A percentile compares a stretch with the other conserved stretches of the same genome.
Evolutionary conservation across 2,329 filamentous ascomycete genomes (phyloP).

Genomic region (Bipolaris oryzae): DNA sequence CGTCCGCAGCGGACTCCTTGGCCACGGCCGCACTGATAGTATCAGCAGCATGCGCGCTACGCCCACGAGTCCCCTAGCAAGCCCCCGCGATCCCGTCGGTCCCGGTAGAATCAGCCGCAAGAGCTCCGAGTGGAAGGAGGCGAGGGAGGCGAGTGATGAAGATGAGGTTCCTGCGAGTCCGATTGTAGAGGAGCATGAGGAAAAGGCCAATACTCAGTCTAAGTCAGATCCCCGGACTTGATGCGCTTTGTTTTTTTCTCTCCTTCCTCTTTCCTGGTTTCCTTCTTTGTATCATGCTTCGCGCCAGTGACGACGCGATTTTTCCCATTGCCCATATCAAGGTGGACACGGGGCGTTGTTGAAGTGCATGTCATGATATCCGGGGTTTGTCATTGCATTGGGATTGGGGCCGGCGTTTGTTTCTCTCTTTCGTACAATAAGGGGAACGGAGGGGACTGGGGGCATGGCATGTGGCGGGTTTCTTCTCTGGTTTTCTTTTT

Average conservation of each 20-base stretch:
- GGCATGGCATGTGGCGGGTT: slow-evolving; percentile 1
- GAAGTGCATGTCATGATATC: slow-evolving; percentile 9
- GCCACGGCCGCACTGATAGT: slow-evolving; percentile 82
- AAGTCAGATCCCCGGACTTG: slow-evolving; percentile 1
- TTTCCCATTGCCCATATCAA: no score
- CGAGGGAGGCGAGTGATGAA: slow-evolving; percentile 24
- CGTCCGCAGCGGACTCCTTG: slow-evolving; percentile 75
- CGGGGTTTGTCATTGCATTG: background rate
- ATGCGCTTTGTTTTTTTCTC: background rate
- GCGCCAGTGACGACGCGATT: background rate
- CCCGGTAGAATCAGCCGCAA: slow-evolving; percentile 40
- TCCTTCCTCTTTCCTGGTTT: background rate
- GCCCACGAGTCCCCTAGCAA: slow-evolving; percentile 66
- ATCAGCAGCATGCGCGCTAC: slow-evolving; percentile 70
- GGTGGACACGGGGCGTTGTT: background rate
- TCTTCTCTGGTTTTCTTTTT: background rate
- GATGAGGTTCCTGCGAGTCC: slow-evolving; percentile 29
- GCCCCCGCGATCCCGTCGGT: slow-evolving; percentile 49
- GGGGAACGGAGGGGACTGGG: background rate
- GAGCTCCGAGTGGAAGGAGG: slow-evolving; percentile 47
- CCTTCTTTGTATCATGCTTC: background rate
- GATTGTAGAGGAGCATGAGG: slow-evolving; percentile 16
- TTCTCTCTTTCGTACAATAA: background rate
- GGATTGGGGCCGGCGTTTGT: background rate
- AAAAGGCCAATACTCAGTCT: slow-evolving; percentile 1